Evolutionary conservation across 2,329 filamentous ascomycete genomes (phyloP), one percentile per base, ranked within the genome.

Genomic region (Knoxdaviesia proteae): DNA sequence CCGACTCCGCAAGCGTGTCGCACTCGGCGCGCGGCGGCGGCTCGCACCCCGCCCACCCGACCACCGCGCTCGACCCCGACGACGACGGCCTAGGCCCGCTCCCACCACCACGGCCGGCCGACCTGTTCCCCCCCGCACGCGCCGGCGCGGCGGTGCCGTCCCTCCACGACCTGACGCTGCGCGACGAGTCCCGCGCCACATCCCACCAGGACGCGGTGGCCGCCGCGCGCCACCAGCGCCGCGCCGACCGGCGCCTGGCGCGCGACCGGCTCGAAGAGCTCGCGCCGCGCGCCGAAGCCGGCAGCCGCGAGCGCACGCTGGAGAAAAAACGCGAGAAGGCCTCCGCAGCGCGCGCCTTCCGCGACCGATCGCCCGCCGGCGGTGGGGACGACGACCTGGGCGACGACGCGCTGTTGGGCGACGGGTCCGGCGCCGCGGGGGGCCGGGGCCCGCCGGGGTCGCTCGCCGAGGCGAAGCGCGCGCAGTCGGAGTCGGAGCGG

Each of bases 251-350:
- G 3, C 65, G 66, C 38, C 52, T 66, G 4, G 80, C 88, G 52
- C 80, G 78, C 48, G 78, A 80, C 43, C 70, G 71, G 0, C 67
- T 90, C 0, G 84, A 94, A 9, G 87, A 94, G 49, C 62, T 94
- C 0, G 74, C 69, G 0, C 87, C 88, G 0, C 81, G 84, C 7
- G 84, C 88, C 0, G 84, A 90, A 46, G 64, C 86, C 0, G 86
- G 87, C 0, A 82, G 81, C 1, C 76, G 77, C 39, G 88, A 94
- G 61, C 76, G 88, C 7, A 73, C 76, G 53, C 67, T 96, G 1
- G 88, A 98, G 62, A 94, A 94, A 69, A 79, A 77, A 49, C 80
- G 80, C 32, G 77, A 79, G 6, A 74, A 78, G 49, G 20, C 20
- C 20, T 20, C 20, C 20, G 20, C 20, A 20, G 78, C 92, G 63